These are phyloP conservation scores for Pichia sp. DNA, from an alignment of 1,139 yeast species.

Conservation along the genomic window DNA sequence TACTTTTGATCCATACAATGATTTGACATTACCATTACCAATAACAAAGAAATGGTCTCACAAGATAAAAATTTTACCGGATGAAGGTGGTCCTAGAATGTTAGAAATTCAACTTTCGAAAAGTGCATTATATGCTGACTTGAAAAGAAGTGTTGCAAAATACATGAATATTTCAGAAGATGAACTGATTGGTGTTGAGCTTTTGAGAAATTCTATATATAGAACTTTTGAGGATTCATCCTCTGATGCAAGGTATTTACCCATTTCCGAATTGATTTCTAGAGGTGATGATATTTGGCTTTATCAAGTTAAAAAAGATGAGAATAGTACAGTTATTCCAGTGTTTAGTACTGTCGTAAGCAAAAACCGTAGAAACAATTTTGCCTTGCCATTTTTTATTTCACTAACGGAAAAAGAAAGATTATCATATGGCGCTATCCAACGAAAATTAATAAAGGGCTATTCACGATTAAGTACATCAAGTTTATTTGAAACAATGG, in stretches of 20 bases:
- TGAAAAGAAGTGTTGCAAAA: conserved; percentile 54
- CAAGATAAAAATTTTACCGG: conserved; percentile 56
- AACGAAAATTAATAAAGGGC: conserved; percentile 47
- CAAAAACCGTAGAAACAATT: conserved; percentile 33
- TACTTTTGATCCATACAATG: conserved; percentile 93
- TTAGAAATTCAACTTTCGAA: conserved; percentile 70
- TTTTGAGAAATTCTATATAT: conserved; percentile 65
- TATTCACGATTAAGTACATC: conserved; percentile 38
- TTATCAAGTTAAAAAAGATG: conserved; percentile 52
- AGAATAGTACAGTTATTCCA: conserved; percentile 55
- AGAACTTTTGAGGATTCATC: conserved; percentile 58
- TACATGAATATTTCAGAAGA: conserved; percentile 41
- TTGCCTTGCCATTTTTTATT: conserved; percentile 75
- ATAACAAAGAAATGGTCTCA: conserved; percentile 70
- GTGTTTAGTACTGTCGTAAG: conserved; percentile 53
- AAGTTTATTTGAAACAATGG: conserved; percentile 22
- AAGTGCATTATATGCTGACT: conserved; percentile 57
- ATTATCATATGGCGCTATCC: conserved; percentile 48
- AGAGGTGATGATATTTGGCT: conserved; percentile 60
- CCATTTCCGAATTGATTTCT: conserved; percentile 64
- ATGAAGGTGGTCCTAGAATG: conserved; percentile 42
- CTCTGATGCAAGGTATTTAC: conserved; percentile 54
- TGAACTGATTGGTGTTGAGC: conserved; percentile 58
- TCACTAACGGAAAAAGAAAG: conserved; percentile 43
- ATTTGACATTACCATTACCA: conserved; percentile 84